A percentile compares a stretch with the other conserved stretches of the same genome.
Evolutionary conservation across 352 stramenopile genomes (phyloP).

Genomic region (Pythium utonaiense): DNA sequence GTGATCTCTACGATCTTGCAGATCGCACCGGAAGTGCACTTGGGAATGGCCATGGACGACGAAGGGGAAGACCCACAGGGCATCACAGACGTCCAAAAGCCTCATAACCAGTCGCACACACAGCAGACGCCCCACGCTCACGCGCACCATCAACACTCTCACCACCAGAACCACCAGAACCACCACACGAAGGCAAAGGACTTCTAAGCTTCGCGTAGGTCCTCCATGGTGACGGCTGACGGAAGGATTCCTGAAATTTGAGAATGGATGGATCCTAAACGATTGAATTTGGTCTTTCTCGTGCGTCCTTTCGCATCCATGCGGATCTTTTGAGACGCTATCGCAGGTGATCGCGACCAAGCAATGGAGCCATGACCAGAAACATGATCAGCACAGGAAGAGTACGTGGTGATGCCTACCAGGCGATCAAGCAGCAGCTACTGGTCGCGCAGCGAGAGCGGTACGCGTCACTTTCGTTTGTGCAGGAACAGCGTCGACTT

Average conservation of each 20-base stretch:
- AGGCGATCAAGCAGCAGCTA: background rate
- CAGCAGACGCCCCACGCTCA: background rate
- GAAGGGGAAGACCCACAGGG: slow-evolving; percentile 6
- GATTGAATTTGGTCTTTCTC: background rate
- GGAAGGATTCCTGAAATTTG: background rate
- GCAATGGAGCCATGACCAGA: background rate
- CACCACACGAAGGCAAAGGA: slow-evolving; percentile 16
- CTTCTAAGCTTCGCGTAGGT: background rate
- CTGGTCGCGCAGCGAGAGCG: background rate
- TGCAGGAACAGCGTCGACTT: slow-evolving; percentile 20
- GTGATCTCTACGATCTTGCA: slow-evolving; percentile 68
- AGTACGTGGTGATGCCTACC: background rate
- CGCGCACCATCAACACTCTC: slow-evolving; percentile 3
- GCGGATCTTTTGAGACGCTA: background rate
- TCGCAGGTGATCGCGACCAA: background rate
- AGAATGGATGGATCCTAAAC: slow-evolving; percentile 1
- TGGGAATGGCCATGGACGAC: slow-evolving; percentile 24
- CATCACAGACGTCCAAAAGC: slow-evolving; percentile 14
- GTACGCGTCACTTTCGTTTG: slow-evolving; percentile 11
- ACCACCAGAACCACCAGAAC: slow-evolving; percentile 5
- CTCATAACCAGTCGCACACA: background rate
- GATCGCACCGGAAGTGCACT: slow-evolving; percentile 24
- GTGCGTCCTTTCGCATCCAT: background rate
- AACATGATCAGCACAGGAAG: too few species aligned
- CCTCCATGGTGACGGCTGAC: too few species aligned